These are phyloP conservation scores for Candida ipomoeae DNA, from an alignment of 805 yeast species.

Conservation along the genomic window DNA sequence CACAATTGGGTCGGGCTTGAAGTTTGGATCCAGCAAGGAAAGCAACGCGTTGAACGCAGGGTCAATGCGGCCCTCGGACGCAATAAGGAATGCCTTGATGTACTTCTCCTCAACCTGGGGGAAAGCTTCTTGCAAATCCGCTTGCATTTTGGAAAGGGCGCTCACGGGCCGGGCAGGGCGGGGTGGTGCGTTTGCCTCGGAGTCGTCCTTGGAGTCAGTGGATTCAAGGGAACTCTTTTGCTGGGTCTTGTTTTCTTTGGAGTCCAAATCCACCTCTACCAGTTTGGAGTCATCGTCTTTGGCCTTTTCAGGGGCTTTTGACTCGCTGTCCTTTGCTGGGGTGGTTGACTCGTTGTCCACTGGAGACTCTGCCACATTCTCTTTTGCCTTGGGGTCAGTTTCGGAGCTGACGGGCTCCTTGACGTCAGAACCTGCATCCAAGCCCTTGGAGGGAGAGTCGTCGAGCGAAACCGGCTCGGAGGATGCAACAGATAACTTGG, in stretches of 20 bases:
- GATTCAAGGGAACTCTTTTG: neutral
- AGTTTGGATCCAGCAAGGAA: constrained; percentile 69
- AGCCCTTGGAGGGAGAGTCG: constrained; percentile 5
- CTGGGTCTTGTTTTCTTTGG: neutral
- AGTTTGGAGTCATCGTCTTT: neutral
- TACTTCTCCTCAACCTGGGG: constrained; percentile 71
- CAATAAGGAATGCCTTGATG: constrained; percentile 76
- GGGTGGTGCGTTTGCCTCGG: constrained; percentile 27
- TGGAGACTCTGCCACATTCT: neutral
- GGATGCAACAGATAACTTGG: constrained; percentile 27
- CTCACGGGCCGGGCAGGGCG: constrained; percentile 56
- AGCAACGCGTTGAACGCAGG: constrained; percentile 86
- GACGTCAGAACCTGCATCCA: constrained; percentile 1
- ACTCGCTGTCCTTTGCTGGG: neutral
- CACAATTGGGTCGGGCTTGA: constrained; percentile 47
- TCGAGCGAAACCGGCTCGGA: constrained; percentile 33
- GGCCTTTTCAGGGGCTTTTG: neutral
- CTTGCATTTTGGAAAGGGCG: constrained; percentile 49
- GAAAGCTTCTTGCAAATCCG: constrained; percentile 77
- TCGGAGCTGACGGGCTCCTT: neutral
- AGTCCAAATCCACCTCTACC: neutral
- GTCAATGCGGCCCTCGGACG: constrained; percentile 75
- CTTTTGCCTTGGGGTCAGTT: neutral
- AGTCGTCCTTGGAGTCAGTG: neutral
- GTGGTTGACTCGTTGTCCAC: constrained; percentile 1